Percentiles rank a stretch among this genome's conserved stretches.
phyloP scores from a whole-genome alignment of 257 asterid species.

The Nicotiana noctiflora region DNA sequence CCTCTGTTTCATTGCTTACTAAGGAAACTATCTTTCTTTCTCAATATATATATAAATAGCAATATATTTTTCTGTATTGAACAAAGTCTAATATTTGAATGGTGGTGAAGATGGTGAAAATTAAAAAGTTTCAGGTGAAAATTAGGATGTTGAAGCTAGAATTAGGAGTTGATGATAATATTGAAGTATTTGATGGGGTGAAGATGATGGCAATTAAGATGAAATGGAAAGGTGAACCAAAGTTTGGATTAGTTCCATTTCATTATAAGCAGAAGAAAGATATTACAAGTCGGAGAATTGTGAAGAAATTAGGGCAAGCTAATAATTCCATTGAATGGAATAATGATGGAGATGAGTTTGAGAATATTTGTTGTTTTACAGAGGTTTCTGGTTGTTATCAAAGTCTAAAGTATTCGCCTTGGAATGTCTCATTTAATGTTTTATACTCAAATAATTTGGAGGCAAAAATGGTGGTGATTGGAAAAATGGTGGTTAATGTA shows the following conservation, averaged over 20 bases:
- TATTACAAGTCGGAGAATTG: conserved; percentile 23
- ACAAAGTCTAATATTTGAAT: background rate
- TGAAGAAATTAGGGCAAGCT: conserved; percentile 12
- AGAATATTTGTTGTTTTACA: conserved; percentile 46
- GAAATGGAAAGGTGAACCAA: conserved; percentile 67
- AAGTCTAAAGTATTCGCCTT: conserved; percentile 29
- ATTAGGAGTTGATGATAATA: conserved; percentile 12
- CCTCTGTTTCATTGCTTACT: background rate
- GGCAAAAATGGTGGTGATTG: conserved; percentile 42
- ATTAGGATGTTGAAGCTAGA: conserved; percentile 40
- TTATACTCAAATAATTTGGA: conserved; percentile 35
- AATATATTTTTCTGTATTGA: background rate
- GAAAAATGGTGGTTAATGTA: conserved; percentile 42
- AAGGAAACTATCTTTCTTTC: background rate
- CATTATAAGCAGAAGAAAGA: conserved; percentile 19
- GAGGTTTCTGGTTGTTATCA: conserved; percentile 19
- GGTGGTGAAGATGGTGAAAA: conserved; percentile 38
- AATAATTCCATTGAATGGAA: conserved; percentile 23
- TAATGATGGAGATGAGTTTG: conserved; percentile 54
- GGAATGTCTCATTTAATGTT: conserved; percentile 40
- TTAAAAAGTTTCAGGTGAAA: conserved; percentile 50
- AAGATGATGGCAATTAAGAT: conserved; percentile 27
- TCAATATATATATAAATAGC: no score
- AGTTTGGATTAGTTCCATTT: conserved; percentile 42
- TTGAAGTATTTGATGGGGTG: conserved; percentile 4